Base-by-base conservation (phyloP, 768 basidiomycete genomes). In the Mycena sanguinolenta region DNA sequence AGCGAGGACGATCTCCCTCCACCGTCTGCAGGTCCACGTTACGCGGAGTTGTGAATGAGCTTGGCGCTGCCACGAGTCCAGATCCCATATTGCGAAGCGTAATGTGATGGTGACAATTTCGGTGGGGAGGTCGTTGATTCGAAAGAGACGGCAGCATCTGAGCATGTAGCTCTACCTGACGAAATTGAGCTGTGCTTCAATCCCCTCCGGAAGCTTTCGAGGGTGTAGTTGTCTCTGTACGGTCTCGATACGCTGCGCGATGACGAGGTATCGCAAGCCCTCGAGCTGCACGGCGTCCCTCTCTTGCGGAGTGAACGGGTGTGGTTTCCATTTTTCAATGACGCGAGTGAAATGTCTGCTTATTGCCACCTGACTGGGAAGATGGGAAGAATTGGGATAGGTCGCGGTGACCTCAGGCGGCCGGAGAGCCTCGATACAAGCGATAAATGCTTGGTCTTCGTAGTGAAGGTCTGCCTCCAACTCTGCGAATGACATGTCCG, bases 21-120 rank as follows among this genome's bases (percentile, higher is more conserved):
- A 90, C 49, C 79, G 79, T 63, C 79, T 82, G 75, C 90, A 93
- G 23, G 89, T 86, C 84, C 87, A 89, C 12, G 90, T 90, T 67
- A 93, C 75, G 59, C 75, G 76, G 36, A 89, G 75, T 58, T 91
- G 89, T 65, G 70, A 75, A 13, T 70, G 63, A 23, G 86, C 79
- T 14, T 69, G 72, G 1, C 36, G 84, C 83, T 27, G 76, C 71
- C 6, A 71, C 64, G 19, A 84, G 81, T 50, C 81, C n/a, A n/a
- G n/a, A n/a, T n/a, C n/a, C 91, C 89, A 92, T 46, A 83, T 83
- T 42, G 88, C 85, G 73, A 82, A 82, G 67, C 88, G 90, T 73
- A 94, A 87, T 72, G 94, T 91, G 67, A 88, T 85, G 79, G 78
- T 80, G 68, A 93, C 79, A 63, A 94, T 89, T 76, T 94, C 93